Evolutionary conservation across 2,329 filamentous ascomycete species (phyloP).

Genomic region (Hymenoscyphus linearis): DNA sequence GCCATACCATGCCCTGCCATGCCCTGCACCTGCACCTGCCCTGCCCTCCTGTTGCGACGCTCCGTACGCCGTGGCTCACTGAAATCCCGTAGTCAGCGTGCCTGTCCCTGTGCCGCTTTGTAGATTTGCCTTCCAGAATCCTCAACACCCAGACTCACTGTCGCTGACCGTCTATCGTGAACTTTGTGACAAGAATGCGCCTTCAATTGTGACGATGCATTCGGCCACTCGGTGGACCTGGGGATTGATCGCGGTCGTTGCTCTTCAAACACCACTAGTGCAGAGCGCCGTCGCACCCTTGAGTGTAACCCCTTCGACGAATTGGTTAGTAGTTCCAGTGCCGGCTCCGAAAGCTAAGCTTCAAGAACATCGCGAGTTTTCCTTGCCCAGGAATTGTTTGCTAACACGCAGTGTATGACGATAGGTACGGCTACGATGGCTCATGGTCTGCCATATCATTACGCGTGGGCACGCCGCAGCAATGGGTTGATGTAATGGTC

Average conservation of each 20-base stretch:
- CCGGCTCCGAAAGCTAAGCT: not conserved
- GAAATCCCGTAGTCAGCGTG: not conserved
- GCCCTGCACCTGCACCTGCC: not conserved
- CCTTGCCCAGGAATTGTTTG: not conserved
- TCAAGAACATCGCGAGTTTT: not conserved
- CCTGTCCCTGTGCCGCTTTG: not conserved
- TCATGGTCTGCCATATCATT: conserved; percentile 67
- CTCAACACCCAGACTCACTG: conserved; percentile 5
- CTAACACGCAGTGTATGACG: not conserved
- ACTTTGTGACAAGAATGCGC: conserved; percentile 9
- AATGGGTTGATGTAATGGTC: conserved; percentile 51
- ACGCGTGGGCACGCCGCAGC: conserved; percentile 47
- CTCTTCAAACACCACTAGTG: conserved; percentile 10
- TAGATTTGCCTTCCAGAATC: not conserved
- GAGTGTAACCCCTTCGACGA: conserved; percentile 26
- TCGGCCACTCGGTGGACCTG: conserved; percentile 19
- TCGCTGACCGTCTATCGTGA: not conserved
- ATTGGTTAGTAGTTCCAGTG: conserved; percentile 16
- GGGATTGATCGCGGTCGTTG: conserved; percentile 7
- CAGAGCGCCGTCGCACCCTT: conserved; percentile 14
- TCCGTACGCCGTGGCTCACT: not conserved
- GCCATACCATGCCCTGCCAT: too few relatives aligned
- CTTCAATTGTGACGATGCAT: conserved; percentile 16
- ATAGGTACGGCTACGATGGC: conserved; percentile 60
- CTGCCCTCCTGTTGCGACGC: not conserved